Base-by-base conservation (phyloP, 176 grass and related monocot species). In the Poa annua region DNA sequence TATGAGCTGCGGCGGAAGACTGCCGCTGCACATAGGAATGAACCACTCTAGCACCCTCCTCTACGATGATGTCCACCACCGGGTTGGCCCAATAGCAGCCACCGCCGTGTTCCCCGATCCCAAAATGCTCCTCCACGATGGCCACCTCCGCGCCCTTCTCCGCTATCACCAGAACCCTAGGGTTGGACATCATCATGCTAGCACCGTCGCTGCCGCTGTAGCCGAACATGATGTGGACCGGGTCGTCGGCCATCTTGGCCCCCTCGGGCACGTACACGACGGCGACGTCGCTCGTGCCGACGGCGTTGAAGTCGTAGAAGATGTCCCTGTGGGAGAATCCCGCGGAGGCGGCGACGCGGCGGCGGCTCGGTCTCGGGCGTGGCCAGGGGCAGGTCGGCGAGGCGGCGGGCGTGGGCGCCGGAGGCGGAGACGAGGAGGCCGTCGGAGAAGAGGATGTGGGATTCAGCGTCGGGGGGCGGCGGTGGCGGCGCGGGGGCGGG, bases 51-150 rank as follows among this genome's bases (percentile, higher is more conserved):
- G 86, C 91, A 15, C 83, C 78, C 82, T 93, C 85, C 0, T 90
- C 91, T 0, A 95, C 76, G 56, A 88, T 16, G 47, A 98, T 91
- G 77, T 98, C 96, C 80, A 91, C 79, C 25, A 95, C 91, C 3
- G 96, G 90, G 83, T 95, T 98, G 13, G 96, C 92, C 96, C 96
- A 98, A 68, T 95, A 98, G 82, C 83, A 92, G 9, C 83, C 89
- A 22, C 73, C 85, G 3, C 44, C 78, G 17, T 56, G 66, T 34
- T 67, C 76, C 20, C 80, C 88, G 7, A 20, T 38, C 12, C 71
- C 92, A 55, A 88, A 88, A 25, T 93, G 91, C 71, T 93, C 91
- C 70, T 90, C 88, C 14, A 90, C 83, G 50, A 94, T 86, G 34
- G 80, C 86, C 33, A 90, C 70, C 85, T 94, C 85, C 8, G 92